A percentile compares a stretch with the other conserved stretches of the same genome.
Conservation (phyloP, 371 early-diverging fungal genomes). For the Mucor irregularis region DNA sequence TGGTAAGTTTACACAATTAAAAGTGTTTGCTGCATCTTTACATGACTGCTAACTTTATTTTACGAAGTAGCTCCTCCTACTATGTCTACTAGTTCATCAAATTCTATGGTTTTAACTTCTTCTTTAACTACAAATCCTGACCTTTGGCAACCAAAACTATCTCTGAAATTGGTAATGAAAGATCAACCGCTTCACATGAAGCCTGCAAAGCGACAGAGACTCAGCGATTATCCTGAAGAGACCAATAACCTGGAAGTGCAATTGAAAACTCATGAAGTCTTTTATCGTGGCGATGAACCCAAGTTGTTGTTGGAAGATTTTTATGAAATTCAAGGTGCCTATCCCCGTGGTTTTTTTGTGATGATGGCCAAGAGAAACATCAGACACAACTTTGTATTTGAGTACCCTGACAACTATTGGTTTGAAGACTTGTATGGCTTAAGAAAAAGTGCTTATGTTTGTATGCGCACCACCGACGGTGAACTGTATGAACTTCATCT, state of each 20-base stretch:
- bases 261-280: conserved; percentile 28
- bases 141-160: conserved; percentile 29
- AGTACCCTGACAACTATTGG: conserved; percentile 60
- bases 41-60: too few species aligned
- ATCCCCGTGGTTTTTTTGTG: conserved; percentile 67
- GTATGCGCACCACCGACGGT: conserved; percentile 47
- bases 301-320: conserved; percentile 51
- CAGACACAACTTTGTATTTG: conserved; percentile 63
- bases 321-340: conserved; percentile 56
- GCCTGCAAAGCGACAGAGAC: conserved; percentile 2
- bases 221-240: background rate
- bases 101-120: background rate
- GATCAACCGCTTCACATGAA: conserved; percentile 19
- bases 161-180: conserved; percentile 22
- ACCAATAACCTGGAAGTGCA: conserved; percentile 16
- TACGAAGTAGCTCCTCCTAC: background rate
- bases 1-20: conserved; percentile 7
- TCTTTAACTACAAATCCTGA: background rate
- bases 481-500: conserved; percentile 74
- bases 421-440: conserved; percentile 51
- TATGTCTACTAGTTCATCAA: background rate
- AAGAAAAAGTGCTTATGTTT: conserved; percentile 59
- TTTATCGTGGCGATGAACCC: conserved; percentile 41
- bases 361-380: conserved; percentile 57
- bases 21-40: too few species aligned